These are phyloP conservation scores for Carex scoparia DNA, from an alignment of 176 grass and related monocot species.

Conservation along the genomic window DNA sequence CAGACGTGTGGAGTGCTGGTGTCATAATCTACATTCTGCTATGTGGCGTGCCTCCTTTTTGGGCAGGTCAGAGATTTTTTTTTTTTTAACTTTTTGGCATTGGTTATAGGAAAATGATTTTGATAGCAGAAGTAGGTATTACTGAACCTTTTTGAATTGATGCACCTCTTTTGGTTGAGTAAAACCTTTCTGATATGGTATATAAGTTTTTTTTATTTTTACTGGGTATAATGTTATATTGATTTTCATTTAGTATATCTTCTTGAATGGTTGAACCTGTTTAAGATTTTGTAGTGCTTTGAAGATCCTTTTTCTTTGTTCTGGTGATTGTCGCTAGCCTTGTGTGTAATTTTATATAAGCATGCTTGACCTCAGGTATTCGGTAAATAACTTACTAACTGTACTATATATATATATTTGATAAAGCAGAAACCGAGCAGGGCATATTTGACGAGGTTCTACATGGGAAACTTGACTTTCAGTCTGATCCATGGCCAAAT, in stretches of 20 bases:
- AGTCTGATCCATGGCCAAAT: slow-evolving; percentile 87
- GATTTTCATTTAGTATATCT: not conserved
- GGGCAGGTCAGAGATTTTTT: slow-evolving; percentile 49
- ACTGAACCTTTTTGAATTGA: not conserved
- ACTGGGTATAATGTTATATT: not conserved
- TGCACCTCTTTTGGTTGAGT: not conserved
- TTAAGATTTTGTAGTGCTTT: not conserved
- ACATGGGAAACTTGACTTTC: slow-evolving; percentile 70
- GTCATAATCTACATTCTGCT: slow-evolving; percentile 91
- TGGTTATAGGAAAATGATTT: not conserved
- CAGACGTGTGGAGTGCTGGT: slow-evolving; percentile 92
- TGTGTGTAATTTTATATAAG: not conserved
- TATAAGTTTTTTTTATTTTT: not conserved
- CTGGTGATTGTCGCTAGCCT: not conserved
- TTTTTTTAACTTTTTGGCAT: not conserved
- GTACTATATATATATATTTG: not conserved
- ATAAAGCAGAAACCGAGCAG: slow-evolving; percentile 69
- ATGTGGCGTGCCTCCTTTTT: slow-evolving; percentile 86
- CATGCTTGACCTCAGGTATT: not conserved
- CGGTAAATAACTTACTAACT: not conserved
- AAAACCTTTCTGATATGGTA: not conserved
- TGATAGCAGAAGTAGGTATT: not conserved
- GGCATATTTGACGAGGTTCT: slow-evolving; percentile 95
- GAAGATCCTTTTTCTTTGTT: not conserved
- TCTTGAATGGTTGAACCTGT: not conserved